These are phyloP conservation scores for Plasmopara viticola DNA, from an alignment of 352 stramenopile genomes.

Conservation along the genomic window DNA sequence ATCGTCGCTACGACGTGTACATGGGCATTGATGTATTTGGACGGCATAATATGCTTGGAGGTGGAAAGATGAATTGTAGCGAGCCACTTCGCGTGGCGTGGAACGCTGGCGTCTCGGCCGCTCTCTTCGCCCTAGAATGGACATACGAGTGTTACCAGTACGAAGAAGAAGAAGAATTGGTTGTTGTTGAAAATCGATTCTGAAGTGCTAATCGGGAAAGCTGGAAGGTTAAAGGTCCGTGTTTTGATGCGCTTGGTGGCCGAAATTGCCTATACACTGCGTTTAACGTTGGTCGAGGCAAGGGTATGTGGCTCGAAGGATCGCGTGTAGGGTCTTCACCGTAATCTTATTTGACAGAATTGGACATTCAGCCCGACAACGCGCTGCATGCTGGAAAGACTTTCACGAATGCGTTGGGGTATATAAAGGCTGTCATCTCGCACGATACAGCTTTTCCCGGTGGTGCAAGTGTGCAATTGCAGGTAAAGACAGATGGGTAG, in stretches of 20 bases:
- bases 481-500: conserved; percentile 11
- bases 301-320: conserved; percentile 24
- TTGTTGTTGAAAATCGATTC: conserved; percentile 28
- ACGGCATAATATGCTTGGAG: conserved; percentile 30
- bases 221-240: conserved; percentile 31
- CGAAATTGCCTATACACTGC: conserved; percentile 31
- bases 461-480: conserved; percentile 25
- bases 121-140: conserved; percentile 17
- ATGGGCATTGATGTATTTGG: conserved; percentile 56
- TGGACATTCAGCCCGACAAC: conserved; percentile 28
- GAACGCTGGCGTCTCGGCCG: conserved; percentile 36
- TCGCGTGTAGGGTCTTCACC: conserved; percentile 1
- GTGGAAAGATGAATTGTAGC: conserved; percentile 29
- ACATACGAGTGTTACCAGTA: conserved; percentile 20
- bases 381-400: conserved; percentile 22
- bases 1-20: conserved; percentile 48
- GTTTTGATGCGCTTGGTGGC: conserved; percentile 30
- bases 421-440: conserved; percentile 19
- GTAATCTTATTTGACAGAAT: conserved; percentile 33
- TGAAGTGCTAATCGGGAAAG: conserved; percentile 23
- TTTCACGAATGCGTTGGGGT: conserved; percentile 21
- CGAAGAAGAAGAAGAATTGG: conserved; percentile 22
- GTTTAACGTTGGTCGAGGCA: conserved; percentile 32
- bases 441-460: conserved; percentile 33
- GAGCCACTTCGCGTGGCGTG: conserved; percentile 26